Evolutionary conservation across 257 asterid genomes (phyloP), one percentile per base, ranked within the genome.

Genomic region (Solanum paucissectum): DNA sequence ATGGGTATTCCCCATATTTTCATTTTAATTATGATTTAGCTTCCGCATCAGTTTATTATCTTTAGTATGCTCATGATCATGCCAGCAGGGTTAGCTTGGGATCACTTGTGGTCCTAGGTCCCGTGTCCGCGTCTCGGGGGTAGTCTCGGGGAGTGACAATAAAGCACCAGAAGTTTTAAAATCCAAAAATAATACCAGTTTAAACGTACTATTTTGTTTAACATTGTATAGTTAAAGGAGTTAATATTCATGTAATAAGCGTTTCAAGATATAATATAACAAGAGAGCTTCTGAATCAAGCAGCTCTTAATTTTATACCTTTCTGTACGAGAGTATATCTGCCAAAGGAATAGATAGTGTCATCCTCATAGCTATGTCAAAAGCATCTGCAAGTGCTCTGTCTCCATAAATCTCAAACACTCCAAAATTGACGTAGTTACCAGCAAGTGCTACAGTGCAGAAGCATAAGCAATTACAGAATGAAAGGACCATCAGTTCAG

Each of bases 351-450:
- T 91, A 79, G 98, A 93, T n/a, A 95, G 90, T 3, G 94, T 93
- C 99, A 97, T 93, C 95, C 92, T 97, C 88, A 96, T 94, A 87
- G 98, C 90, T 84, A 94, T 92, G 90, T 95, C 99, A 89, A 95
- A 96, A 69, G 96, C 99, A 95, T 95, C 98, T 62, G 98, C 98
- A 88, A 97, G 99, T 86, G 99, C 98, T 92, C 99, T 93, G 90
- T 97, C 99, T 16, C 99, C 99, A 89, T 97, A 97, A 71, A 97
- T 97, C 91, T 97, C 99, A 87, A 97, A 97, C 85, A 97, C 99
- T 21, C 99, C 99, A 87, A 97, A 97, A 92, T 97, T 97, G 93
- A 95, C 98, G 90, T 97, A 97, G 89, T 95, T 96, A 87, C 99
- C 99, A 87, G 95, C 92, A 90, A 97, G 96, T 66, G 98, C 99